Evolutionary conservation across 768 basidiomycete species (phyloP).

Genomic region (Mycena rosella): DNA sequence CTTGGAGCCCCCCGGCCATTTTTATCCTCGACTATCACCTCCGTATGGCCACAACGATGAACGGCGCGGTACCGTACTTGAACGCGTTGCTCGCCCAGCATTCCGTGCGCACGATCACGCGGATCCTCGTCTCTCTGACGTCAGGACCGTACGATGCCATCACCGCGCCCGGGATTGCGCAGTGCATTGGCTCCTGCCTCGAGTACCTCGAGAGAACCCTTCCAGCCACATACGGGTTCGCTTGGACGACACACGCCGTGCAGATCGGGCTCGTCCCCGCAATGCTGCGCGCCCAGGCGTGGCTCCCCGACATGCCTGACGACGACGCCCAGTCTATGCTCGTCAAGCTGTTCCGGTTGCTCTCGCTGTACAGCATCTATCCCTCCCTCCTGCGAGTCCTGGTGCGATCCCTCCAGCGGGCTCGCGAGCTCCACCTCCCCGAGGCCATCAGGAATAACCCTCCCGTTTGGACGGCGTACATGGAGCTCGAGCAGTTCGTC

Average conservation of each 20-base stretch:
- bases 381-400: constrained; percentile 32
- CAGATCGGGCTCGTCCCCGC: constrained; percentile 34
- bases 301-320: constrained; percentile 32
- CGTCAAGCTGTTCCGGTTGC: constrained; percentile 20
- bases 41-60: constrained; percentile 30
- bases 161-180: constrained; percentile 27
- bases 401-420: constrained; percentile 4
- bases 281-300: constrained; percentile 28
- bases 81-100: constrained; percentile 22
- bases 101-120: constrained; percentile 30
- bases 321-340: constrained; percentile 18
- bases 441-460: constrained; percentile 23
- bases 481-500: constrained; percentile 29
- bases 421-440: constrained; percentile 28
- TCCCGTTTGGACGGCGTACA: constrained; percentile 21
- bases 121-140: constrained; percentile 33
- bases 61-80: constrained; percentile 15
- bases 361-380: constrained; percentile 35
- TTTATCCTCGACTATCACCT: constrained; percentile 37
- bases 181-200: constrained; percentile 27
- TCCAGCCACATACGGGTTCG: constrained; percentile 27
- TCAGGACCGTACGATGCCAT: constrained; percentile 20
- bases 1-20: constrained; percentile 25
- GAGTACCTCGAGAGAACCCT: constrained; percentile 26
- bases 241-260: constrained; percentile 34